Base-by-base conservation (phyloP, 2,329 filamentous ascomycete species). In the Fusarium guadeloupense region DNA sequence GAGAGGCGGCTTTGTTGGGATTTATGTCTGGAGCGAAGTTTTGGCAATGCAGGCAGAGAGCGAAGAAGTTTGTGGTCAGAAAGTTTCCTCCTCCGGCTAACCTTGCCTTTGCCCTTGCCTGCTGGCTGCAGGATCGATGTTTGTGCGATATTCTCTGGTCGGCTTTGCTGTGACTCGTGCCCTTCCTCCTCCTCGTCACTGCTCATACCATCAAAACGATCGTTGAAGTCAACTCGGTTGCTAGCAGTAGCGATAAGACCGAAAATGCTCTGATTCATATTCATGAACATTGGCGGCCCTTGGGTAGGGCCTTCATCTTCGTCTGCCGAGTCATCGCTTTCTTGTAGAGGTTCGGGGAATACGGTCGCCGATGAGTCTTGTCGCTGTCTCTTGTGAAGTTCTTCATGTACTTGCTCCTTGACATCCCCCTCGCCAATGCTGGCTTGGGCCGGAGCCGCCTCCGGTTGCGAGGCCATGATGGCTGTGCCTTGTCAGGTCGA, bases 181-280 rank as follows among this genome's bases (percentile, higher is more conserved):
- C 78, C 83, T 41, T 91, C 83, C 37, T 91, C 89, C 26, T 94
- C 91, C 63, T 93, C 93, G 67, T 94, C 92, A 67, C 91, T 95
- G 34, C 90, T 93, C 64, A 90, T 82, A 43, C 79, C 89, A 70
- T 93, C 90, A 74, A 95, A 94, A 31, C 90, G 86, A 55, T 90
- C 85, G 74, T 91, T 89, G 71, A 96, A 93, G 76, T 96, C 90
- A 45, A 90, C 88, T 55, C 87, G 87, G 25, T 92, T 93, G 7
- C 93, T 92, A 31, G 92, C 92, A 14, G 92, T 92, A 7, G 93
- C 91, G 66, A 98, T 93, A 77, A 98, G 86, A 48, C 92, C 93
- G 74, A 97, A 96, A 50, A 98, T 89, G 64, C 92, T 96, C 80
- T 97, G 93, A 75, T 97, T 95, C 88, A 96, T 92, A 71, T 93